Evolutionary conservation across 148 eudicot species (phyloP), one percentile per base, ranked within the genome.

Genomic region (Fagopyrum homotropicum): DNA sequence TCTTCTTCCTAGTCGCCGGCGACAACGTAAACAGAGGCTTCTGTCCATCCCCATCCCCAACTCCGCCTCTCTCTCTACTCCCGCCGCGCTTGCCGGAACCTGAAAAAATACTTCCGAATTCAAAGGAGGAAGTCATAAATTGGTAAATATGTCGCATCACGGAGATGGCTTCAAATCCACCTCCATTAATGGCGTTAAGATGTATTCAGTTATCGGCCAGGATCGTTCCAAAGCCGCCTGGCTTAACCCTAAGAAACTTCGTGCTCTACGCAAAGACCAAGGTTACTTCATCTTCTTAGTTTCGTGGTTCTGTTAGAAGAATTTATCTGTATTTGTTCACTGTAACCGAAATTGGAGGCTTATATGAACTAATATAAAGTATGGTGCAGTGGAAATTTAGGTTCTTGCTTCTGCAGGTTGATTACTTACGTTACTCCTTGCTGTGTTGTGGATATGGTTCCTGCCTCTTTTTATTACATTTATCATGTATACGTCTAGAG

Each of bases 171-270:
- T 94, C 66, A 94, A 91, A 80, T 87, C 96, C 45, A 83, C 90
- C 77, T 86, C 97, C 80, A 90, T 90, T 11, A 94, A 94, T 81
- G 97, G 98, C 49, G 95, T 89, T 6, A 89, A 91, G 72, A 71
- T 85, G 79, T 93, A 93, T 74, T 76, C 95, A 0, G 75, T 91
- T 9, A 69, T 88, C 5, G 90, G 86, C 44, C 93, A 91, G n/a
- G 78, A 88, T 2, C 90, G 91, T 45, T 86, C 89, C 1, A 2
- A 82, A 50, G 93, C 97, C 47, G 75, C 93, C 4, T 91, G 95
- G 97, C 84, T 88, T 71, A 76, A 83, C 76, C 93, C 94, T 16
- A 91, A 93, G 86, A 91, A 91, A 79, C 85, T 60, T 40, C 84
- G 89, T 47, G 89, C 91, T 75, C 90, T 91, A 15, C 90, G 93